Evolutionary conservation across 225 moss, liverwort and hornwort species (phyloP).

Genomic region (Pleurozium schreberi): DNA sequence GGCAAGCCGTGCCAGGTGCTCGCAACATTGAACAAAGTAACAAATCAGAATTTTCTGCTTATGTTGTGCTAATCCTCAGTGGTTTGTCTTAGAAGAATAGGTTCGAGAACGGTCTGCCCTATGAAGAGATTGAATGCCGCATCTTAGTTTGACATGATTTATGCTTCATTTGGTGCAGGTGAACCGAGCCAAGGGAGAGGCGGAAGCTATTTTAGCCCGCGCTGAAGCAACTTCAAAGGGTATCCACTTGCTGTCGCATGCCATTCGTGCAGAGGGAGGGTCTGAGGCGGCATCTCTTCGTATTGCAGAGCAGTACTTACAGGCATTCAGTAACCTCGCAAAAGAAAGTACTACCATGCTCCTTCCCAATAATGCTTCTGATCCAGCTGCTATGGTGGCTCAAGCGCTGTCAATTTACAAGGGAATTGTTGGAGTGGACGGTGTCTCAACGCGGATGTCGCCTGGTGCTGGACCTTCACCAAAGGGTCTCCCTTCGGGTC

Average conservation of each 20-base stretch:
- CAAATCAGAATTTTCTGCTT: not conserved
- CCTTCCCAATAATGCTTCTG: constrained; percentile 67
- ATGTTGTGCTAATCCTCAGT: not conserved
- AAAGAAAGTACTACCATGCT: constrained; percentile 96
- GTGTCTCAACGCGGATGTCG: constrained; percentile 51
- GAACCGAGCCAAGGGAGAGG: constrained; percentile 95
- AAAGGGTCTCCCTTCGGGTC: constrained; percentile 10
- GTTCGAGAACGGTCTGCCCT: not conserved
- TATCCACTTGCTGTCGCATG: constrained; percentile 62
- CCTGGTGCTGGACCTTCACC: constrained; percentile 17
- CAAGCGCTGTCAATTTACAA: constrained; percentile 98
- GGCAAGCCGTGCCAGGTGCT: not conserved
- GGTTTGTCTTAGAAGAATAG: not conserved
- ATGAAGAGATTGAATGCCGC: not conserved
- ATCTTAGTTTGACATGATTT: not conserved
- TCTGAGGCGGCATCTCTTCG: constrained; percentile 92
- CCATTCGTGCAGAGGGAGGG: constrained; percentile 81
- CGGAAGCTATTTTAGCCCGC: constrained; percentile 87
- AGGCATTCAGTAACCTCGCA: constrained; percentile 88
- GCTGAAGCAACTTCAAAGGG: constrained; percentile 95
- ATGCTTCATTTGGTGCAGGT: constrained; percentile 20
- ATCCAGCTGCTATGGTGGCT: constrained; percentile 96
- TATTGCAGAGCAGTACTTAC: constrained; percentile 83
- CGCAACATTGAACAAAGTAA: not conserved
- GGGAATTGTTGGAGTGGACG: constrained; percentile 76